Base-by-base conservation (phyloP, 1,284 basidiomycete genomes). In the Puccinia novopanici region DNA sequence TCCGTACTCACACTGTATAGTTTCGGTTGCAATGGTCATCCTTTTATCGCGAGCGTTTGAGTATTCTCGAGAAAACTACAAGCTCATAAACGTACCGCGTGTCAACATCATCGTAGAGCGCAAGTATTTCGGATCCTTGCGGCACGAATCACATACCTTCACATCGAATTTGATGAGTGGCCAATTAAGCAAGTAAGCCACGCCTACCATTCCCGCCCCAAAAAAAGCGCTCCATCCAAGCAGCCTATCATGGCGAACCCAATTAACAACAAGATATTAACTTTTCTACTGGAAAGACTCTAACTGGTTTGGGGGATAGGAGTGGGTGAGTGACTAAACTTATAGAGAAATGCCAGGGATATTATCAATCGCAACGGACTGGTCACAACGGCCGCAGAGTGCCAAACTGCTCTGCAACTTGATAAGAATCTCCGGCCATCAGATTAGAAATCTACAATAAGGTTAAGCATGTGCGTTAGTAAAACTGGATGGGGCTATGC, bases 341-440 rank as follows among this genome's bases (percentile, higher is more conserved):
- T 73, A 61, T 80, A 80, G 12, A 80, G 61, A 48, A 80, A 80
- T n/a, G n/a, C 61, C 13, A 80, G 30, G 2, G 79, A 63, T 10
- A 80, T 54, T 15, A 74, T n/a, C 10, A 80, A 50, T 67, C 70
- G 55, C 24, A 80, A 48, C 52, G 79, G 79, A 19, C 57, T 73
- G 17, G 79, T 80, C 2, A 80, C 50, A 10, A 80, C 84, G 3
- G 87, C 89, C 10, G 90, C 89, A 84, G 91, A 90, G 63, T 90
- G 89, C 91, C 90, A 91, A 91, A 91, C 9, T 91, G 87, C 82
- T 90, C 89, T 2, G 91, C 88, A 10, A 92, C 90, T n/a, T 90
- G 88, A 83, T 91, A 91, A 0, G 90, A 87, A 84, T 91, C 91
- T 30, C 90, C 90, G 84, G 90, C 79, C 91, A 71, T 67, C 10